Evolutionary conservation across 345 rosid species (phyloP).

Genomic region (Clarkia xantiana): DNA sequence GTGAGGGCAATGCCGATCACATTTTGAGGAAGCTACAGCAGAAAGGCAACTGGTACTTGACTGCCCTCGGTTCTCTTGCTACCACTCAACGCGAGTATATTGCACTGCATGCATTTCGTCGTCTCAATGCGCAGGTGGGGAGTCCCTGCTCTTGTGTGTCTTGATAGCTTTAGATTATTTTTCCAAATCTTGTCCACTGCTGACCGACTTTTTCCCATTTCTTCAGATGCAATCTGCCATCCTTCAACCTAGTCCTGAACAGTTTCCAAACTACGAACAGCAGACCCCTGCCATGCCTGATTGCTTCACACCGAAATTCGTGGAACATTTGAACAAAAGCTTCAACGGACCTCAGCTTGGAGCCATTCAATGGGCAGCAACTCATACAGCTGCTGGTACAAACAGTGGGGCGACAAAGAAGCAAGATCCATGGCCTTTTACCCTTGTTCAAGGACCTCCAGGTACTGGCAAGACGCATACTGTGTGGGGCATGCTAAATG

Average conservation of each 20-base stretch:
- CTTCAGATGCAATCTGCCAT: conserved; percentile 93
- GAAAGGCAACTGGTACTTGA: conserved; percentile 69
- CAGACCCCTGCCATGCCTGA: conserved; percentile 89
- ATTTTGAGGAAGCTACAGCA: conserved; percentile 77
- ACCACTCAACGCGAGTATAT: conserved; percentile 97
- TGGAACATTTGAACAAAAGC: conserved; percentile 57
- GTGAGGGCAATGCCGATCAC: conserved; percentile 70
- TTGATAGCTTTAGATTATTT: conserved; percentile 1
- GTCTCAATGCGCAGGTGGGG: conserved; percentile 87
- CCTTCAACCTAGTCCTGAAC: conserved; percentile 80
- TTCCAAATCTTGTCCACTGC: conserved; percentile 1
- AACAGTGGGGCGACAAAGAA: conserved; percentile 65
- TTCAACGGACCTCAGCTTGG: conserved; percentile 88
- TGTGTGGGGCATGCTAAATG: conserved; percentile 99
- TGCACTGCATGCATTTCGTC: conserved; percentile 98
- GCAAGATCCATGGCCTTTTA: conserved; percentile 98
- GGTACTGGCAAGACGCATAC: conserved; percentile 99
- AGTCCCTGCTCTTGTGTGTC: conserved; percentile 6
- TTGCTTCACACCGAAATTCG: conserved; percentile 81
- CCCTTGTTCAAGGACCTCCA: conserved; percentile 99
- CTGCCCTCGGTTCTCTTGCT: conserved; percentile 96
- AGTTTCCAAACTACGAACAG: conserved; percentile 85
- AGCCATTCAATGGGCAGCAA: conserved; percentile 98
- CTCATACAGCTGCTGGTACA: conserved; percentile 98
- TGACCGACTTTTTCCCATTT: conserved; percentile 11